phyloP scores from a whole-genome alignment of 1,139 yeast species.

The Yamadazyma spencermartinsiae region DNA sequence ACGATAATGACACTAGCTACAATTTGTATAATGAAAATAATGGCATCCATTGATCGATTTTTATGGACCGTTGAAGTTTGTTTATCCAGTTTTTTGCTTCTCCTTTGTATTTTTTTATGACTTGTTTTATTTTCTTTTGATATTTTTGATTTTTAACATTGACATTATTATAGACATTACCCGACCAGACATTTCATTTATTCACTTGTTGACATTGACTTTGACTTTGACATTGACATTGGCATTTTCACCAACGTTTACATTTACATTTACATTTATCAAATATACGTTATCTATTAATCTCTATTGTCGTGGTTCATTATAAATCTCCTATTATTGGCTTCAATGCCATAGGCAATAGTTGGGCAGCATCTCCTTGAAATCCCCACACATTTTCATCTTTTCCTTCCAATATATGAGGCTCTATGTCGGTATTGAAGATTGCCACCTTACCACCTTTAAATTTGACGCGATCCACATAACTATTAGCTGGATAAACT shows the following conservation, averaged over 20 bases:
- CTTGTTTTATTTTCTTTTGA: too few species aligned
- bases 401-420: conserved; percentile 38
- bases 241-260: too few species aligned
- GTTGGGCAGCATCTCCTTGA: conserved; percentile 75
- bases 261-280: background rate
- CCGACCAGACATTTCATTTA: too few species aligned
- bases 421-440: conserved; percentile 69
- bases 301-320: conserved; percentile 3
- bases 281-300: background rate
- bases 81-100: background rate
- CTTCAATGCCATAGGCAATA: conserved; percentile 65
- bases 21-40: conserved; percentile 6
- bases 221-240: too few species aligned
- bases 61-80: background rate
- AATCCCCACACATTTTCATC: conserved; percentile 64
- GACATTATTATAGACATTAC: too few species aligned
- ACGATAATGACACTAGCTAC: conserved; percentile 4
- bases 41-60: background rate
- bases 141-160: too few species aligned
- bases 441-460: conserved; percentile 84
- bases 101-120: background rate
- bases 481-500: conserved; percentile 91
- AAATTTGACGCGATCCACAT: conserved; percentile 70
- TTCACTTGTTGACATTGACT: too few species aligned
- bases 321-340: conserved; percentile 40